These are phyloP conservation scores for Rostrohypoxylon terebratum DNA, from an alignment of 495 filamentous ascomycete species.

Conservation along the genomic window DNA sequence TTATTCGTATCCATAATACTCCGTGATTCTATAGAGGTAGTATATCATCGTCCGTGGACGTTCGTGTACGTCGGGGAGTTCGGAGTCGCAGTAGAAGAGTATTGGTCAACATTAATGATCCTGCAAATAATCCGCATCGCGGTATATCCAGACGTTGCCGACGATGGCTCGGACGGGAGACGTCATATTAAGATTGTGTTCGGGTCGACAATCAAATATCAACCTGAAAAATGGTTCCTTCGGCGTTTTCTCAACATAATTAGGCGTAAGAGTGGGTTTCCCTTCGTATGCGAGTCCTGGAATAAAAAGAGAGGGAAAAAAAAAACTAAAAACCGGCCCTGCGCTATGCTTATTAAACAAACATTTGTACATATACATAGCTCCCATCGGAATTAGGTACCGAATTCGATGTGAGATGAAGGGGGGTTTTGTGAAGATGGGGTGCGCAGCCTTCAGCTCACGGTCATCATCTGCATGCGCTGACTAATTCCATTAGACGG, in stretches of 20 bases:
- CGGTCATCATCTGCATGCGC: slow-evolving; percentile 77
- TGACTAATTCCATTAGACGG: slow-evolving; percentile 62
- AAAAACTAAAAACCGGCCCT: slow-evolving; percentile 35
- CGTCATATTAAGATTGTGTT: slow-evolving; percentile 24
- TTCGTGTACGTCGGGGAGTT: slow-evolving; percentile 27
- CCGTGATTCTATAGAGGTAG: slow-evolving; percentile 48
- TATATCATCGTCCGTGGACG: slow-evolving; percentile 36
- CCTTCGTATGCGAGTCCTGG: slow-evolving; percentile 25
- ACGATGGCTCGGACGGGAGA: slow-evolving; percentile 12
- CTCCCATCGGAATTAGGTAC: slow-evolving; percentile 32
- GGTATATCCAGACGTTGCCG: slow-evolving; percentile 30
- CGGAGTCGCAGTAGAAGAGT: slow-evolving; percentile 32
- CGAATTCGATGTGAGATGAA: slow-evolving; percentile 1
- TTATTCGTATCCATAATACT: slow-evolving; percentile 52
- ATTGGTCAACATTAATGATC: slow-evolving; percentile 31
- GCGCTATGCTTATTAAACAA: slow-evolving; percentile 50
- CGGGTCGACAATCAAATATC: slow-evolving; percentile 14
- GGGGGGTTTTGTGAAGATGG: neutral
- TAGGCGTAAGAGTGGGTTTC: slow-evolving; percentile 33
- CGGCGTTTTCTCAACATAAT: slow-evolving; percentile 35
- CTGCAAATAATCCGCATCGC: slow-evolving; percentile 27
- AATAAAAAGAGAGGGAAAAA: slow-evolving; percentile 20
- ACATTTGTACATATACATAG: slow-evolving; percentile 49
- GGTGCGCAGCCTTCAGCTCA: slow-evolving; percentile 57
- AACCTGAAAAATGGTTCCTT: slow-evolving; percentile 16